A percentile compares a stretch with the other conserved stretches of the same genome.
These are phyloP conservation scores for Phytomonas sp. DNA, from an alignment of 208 protist species.

Conservation along the genomic window DNA sequence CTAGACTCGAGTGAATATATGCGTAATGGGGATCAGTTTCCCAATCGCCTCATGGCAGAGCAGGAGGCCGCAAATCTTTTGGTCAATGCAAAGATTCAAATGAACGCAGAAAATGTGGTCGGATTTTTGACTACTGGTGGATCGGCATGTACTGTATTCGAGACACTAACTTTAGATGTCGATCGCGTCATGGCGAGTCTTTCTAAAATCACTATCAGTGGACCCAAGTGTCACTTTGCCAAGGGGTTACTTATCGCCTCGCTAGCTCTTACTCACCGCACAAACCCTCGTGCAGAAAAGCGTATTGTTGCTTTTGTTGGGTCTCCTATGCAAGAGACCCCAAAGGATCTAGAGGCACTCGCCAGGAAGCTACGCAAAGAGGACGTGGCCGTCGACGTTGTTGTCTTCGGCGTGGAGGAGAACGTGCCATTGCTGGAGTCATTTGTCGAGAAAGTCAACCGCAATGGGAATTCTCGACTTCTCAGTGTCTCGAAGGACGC, in stretches of 20 bases:
- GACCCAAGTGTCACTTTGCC: constrained; percentile 84
- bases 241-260: constrained; percentile 90
- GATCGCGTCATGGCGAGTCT: constrained; percentile 91
- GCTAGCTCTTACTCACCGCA: constrained; percentile 95
- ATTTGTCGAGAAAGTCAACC: constrained; percentile 90
- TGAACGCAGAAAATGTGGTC: constrained; percentile 96
- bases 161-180: constrained; percentile 92
- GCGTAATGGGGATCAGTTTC: constrained; percentile 98
- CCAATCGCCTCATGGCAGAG: constrained; percentile 93
- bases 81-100: constrained; percentile 89
- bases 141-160: constrained; percentile 86
- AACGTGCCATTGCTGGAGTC: constrained; percentile 87
- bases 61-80: constrained; percentile 95
- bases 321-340: constrained; percentile 85
- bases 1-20: constrained; percentile 97
- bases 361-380: constrained; percentile 96
- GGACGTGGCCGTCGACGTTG: constrained; percentile 94
- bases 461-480: constrained; percentile 80
- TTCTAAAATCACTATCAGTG: constrained; percentile 81
- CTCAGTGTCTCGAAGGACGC: constrained; percentile 62
- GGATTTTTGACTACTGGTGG: constrained; percentile 93
- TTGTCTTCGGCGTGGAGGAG: constrained; percentile 92
- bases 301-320: constrained; percentile 98
- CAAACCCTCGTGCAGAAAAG: constrained; percentile 92
- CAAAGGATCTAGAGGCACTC: constrained; percentile 86